These are phyloP conservation scores for Xanthoceras sorbifolium DNA, from an alignment of 345 rosid genomes.

Conservation along the genomic window DNA sequence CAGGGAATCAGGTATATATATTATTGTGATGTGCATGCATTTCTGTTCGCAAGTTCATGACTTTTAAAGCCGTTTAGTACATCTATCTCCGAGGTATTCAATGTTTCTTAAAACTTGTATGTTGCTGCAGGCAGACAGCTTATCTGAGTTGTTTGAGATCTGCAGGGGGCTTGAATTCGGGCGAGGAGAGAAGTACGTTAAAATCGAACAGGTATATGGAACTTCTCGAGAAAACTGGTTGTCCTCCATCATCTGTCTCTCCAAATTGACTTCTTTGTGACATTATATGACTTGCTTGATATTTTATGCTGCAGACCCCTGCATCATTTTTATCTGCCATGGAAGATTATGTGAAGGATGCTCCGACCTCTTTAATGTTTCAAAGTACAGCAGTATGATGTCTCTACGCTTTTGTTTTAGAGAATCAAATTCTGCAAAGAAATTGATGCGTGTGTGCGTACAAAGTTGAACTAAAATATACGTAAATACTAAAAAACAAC, in stretches of 20 bases:
- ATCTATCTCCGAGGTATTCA: not conserved
- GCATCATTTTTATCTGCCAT: slow-evolving; percentile 34
- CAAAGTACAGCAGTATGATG: slow-evolving; percentile 27
- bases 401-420: not conserved
- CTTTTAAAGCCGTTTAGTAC: not conserved
- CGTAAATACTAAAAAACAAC: too few species aligned
- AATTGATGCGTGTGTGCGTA: too few species aligned
- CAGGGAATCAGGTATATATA: slow-evolving; percentile 30
- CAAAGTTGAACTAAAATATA: too few species aligned
- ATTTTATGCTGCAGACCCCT: slow-evolving; percentile 34
- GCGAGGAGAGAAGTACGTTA: slow-evolving; percentile 26
- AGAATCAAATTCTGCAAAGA: not conserved
- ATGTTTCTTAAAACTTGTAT: not conserved
- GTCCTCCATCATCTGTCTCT: too few species aligned
- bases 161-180: slow-evolving; percentile 29
- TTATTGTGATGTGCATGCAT: not conserved
- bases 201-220: slow-evolving; percentile 34
- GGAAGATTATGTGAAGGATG: slow-evolving; percentile 39
- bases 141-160: slow-evolving; percentile 39
- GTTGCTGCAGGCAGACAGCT: slow-evolving; percentile 33
- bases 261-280: not conserved
- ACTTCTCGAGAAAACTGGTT: not conserved
- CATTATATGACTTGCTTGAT: slow-evolving; percentile 12
- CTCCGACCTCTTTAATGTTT: slow-evolving; percentile 24
- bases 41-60: not conserved